phyloP scores from a whole-genome alignment of 768 basidiomycete species.

The Boletales sp. region DNA sequence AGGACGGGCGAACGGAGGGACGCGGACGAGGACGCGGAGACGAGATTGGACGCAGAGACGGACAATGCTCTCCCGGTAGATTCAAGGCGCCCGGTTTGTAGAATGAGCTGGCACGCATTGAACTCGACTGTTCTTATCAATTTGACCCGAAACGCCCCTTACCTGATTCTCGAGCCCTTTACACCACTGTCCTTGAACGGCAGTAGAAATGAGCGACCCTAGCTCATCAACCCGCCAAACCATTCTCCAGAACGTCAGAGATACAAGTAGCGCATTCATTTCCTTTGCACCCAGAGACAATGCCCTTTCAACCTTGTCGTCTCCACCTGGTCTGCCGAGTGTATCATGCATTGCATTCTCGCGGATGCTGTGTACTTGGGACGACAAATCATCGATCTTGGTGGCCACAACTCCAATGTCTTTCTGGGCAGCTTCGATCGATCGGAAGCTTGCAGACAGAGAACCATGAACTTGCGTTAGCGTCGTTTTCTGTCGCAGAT shows the following conservation, averaged over 20 bases:
- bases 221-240: conserved; percentile 42
- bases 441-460: conserved; percentile 34
- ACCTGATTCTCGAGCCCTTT: conserved; percentile 52
- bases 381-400: conserved; percentile 36
- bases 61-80: conserved; percentile 44
- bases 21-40: conserved; percentile 30
- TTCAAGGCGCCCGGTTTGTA: conserved; percentile 59
- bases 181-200: conserved; percentile 36
- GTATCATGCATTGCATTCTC: conserved; percentile 36
- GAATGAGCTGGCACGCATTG: conserved; percentile 46
- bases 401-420: conserved; percentile 35
- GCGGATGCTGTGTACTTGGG: conserved; percentile 37
- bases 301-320: conserved; percentile 23
- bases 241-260: conserved; percentile 37
- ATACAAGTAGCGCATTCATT: conserved; percentile 29
- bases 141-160: not conserved
- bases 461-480: conserved; percentile 39
- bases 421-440: conserved; percentile 27
- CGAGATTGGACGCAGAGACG: conserved; percentile 37
- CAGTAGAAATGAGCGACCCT: conserved; percentile 29
- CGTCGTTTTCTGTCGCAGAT: conserved; percentile 36
- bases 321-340: conserved; percentile 31
- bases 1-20: conserved; percentile 52
- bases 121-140: not conserved
- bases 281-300: conserved; percentile 27